Evolutionary conservation across 2,329 filamentous ascomycete genomes (phyloP), one percentile per base, ranked within the genome.

Genomic region (Incumbomyces lentus): DNA sequence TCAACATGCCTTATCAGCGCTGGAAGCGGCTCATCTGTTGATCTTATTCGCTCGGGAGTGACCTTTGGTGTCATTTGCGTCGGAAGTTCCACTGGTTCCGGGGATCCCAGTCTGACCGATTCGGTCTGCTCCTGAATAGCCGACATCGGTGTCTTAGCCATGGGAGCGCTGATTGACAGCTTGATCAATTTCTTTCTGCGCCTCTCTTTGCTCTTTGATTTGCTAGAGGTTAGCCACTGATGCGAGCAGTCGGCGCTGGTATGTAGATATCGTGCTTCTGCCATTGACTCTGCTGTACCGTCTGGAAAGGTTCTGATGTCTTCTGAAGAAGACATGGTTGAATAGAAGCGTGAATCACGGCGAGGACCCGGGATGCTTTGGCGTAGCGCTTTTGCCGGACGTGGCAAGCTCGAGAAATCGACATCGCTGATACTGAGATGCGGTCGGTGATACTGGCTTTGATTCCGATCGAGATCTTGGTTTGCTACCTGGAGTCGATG

Each of bases 191-290:
- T 44, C 58, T 60, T 32, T 59, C 53, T 37, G 59, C 57, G 31
- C 59, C 61, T 13, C 63, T 65, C 38, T 60, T 57, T 36, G 13
- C 30, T 26, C 7, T 46, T 55, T 29, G 58, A 19, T 58, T 58
- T 46, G 58, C 51, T 13, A 64, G 51, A 1, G 55, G 52, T 31
- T 53, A 59, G 19, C 59, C 61, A 49, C 65, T 60, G 52, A n/a
- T 55, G 55, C 17, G 61, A 59, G 14, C 64, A 44, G 39, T 60
- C 57, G 8, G 61, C 63, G 44, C 61, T 47, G 1, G 44, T 63
- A 56, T 18, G 52, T 11, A 45, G 12, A 17, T 19, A 41, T 2
- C 19, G 16, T 6, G 37, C 6, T 19, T 36, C 44, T 10, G 30
- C 44, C 14, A 40, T 16, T 34, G 42, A 45, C 16, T 45, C 42